Conservation (phyloP, 495 filamentous ascomycete genomes). For the Paragyromitra xinjiangensis region DNA sequence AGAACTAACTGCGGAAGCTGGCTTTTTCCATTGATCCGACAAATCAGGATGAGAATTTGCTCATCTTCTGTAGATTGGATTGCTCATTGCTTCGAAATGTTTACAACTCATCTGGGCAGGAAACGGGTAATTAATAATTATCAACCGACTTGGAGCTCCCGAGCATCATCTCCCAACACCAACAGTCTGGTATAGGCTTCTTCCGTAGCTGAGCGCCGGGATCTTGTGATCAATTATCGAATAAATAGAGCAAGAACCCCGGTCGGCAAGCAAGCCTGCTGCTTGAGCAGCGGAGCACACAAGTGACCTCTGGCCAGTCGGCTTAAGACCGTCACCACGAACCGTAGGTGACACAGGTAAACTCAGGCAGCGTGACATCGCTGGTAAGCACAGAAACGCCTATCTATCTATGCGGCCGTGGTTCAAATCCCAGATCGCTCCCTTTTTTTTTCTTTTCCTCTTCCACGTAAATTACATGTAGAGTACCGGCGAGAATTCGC, state of each 20-base stretch:
- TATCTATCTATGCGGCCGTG: constrained; percentile 9
- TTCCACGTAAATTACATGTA: constrained; percentile 6
- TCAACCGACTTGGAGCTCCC: background rate
- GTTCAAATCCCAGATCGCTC: constrained; percentile 13
- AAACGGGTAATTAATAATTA: background rate
- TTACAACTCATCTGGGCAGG: background rate
- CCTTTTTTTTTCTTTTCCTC: constrained; percentile 1
- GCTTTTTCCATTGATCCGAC: background rate
- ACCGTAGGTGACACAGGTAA: constrained; percentile 25
- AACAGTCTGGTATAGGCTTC: background rate
- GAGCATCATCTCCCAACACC: background rate
- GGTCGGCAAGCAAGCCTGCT: constrained; percentile 14
- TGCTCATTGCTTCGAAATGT: background rate
- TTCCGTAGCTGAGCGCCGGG: background rate
- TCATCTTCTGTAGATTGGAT: too few species aligned
- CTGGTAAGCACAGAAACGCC: constrained; percentile 4
- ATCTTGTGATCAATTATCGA: constrained; percentile 41
- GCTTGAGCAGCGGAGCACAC: background rate
- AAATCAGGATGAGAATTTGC: background rate
- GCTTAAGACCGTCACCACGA: background rate
- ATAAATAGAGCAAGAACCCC: constrained; percentile 15
- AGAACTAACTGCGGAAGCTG: background rate
- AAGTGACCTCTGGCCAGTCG: constrained; percentile 24
- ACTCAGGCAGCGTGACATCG: constrained; percentile 16
- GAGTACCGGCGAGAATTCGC: background rate